Evolutionary conservation across 192 early-diverging fungal genomes (phyloP), one percentile per base, ranked within the genome.

Genomic region (Polychytrium aggregatum): DNA sequence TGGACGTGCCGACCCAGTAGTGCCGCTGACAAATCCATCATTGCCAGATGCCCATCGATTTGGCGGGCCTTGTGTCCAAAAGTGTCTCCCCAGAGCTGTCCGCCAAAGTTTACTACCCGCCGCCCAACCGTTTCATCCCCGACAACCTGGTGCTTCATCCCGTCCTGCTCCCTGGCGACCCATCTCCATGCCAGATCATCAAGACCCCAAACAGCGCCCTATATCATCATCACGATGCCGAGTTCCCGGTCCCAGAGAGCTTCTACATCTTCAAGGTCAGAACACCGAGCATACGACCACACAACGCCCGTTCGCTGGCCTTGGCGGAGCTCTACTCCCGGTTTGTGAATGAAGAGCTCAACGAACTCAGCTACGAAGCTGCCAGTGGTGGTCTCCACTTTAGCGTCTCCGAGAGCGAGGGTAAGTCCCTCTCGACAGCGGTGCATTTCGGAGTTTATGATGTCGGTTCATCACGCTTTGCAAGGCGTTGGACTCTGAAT

Each of bases 311-410:
- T 1, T 49, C 51, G 1, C 14, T 52, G n/a, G 50, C 52, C 2
- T 31, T 62, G 1, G 47, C 59, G n/a, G 20, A 38, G 3, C 50
- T 69, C 9, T 68, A 68, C 44, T 14, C 16, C 27, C 46, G 59
- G 22, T 69, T 69, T 37, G 62, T 69, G 7, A 9, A 49, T 24
- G 67, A 69, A 29, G 16, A 45, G 1, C 45, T 69, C 40, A 56
- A 34, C 18, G 62, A 69, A 39, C 25, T 64, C 18, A 33, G 50
- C n/a, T 64, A 64, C 37, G 51, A 64, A 31, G 67, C 67, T 2
- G 25, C 55, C 4, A 13, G 37, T 8, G 67, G 62, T 2, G 67
- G 67, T 7, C 38, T 69, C 33, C 41, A 57, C 40, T 69, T 58
- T 48, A 55, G 56, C 34, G 47, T 55, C 8, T 48, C 34, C 33